Base-by-base conservation (phyloP, 1,139 yeast genomes). In the Suhomyces kunorum region DNA sequence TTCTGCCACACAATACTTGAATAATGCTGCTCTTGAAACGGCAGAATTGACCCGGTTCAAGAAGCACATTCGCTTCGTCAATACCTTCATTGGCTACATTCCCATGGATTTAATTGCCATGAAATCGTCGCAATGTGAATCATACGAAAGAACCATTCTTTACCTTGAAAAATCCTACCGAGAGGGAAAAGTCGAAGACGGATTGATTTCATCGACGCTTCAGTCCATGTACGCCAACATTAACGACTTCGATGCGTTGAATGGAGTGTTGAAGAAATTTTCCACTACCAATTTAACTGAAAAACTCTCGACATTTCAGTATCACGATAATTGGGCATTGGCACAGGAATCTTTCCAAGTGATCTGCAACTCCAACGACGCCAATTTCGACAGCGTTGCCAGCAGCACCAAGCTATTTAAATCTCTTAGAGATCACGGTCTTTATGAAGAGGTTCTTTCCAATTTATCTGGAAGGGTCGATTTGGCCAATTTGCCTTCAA, bases 231-330 rank as follows among this genome's bases (percentile, higher is more conserved):
- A 92, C 59, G 85, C 95, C 5, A 85, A 78, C 44, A 80, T 92
- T 41, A 90, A 89, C 54, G 98, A 94, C 58, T 77, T 84, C 32
- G 99, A 94, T 65, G 83, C 96, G 0, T 71, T 94, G 32, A 92
- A 87, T 58, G 99, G 98, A 14, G 80, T 88, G 3, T 66, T 92
- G 38, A 81, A 87, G 45, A 75, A 76, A 48, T 85, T 88, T 51
- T 80, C 96, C 0, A 76, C 84, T 0, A 79, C 80, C 34, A 80
- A 81, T 46, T 66, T 89, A 38, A 74, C 76, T 14, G 89, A 87
- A 43, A 87, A 87, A 56, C 74, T 90, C 26, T 68, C 81, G 6
- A 87, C 88, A 41, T 81, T 90, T 45, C 95, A 88, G 51, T 89
- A 86, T 49, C 84, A 87, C 42, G 92, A 88, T 34, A 83, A 83